Evolutionary conservation across 441 rosid species (phyloP), one percentile per base, ranked within the genome.

Genomic region (Hura crepitans): DNA sequence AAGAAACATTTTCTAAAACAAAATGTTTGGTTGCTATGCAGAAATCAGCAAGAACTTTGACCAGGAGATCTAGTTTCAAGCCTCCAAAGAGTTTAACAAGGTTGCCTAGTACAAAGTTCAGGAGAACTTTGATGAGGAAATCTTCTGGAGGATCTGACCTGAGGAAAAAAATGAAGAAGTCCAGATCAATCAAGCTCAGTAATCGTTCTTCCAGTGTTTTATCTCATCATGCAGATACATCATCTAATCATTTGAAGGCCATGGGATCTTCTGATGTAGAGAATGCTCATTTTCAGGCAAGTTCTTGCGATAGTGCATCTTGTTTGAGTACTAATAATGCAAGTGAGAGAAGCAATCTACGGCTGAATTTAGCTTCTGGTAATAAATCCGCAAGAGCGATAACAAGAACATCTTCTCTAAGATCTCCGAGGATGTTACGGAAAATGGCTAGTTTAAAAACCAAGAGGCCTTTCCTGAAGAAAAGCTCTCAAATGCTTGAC

Each of bases 41-140:
- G 96, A 85, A 75, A 51, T 66, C 81, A 43, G 43, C 69, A 23
- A 74, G 71, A 75, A 55, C 65, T 62, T 81, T 80, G 76, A 73
- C 76, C 20, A 82, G 81, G 77, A 60, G 80, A 66, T 56, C 78
- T 15, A 82, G 83, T 76, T 66, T 79, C 49, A 81, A 77, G 81
- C 76, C 81, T 42, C 65, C 68, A 54, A 83, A 70, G 79, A 85
- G 80, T 66, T 25, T 83, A 56, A 66, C 83, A 20, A 83, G 84
- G 75, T 69, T 82, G 72, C 69, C 88, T 43, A 87, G 92, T 70
- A 69, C 77, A 61, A 89, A 79, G 68, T 63, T 72, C 70, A 83
- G 86, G 72, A 87, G 86, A 77, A 72, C 82, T 59, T 77, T 70
- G 72, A 71, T 77, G 77, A 86, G 85, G 71, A 87, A 77, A 69